These are phyloP conservation scores for Ceriops zippeliana DNA, from an alignment of 345 rosid genomes.

Conservation along the genomic window DNA sequence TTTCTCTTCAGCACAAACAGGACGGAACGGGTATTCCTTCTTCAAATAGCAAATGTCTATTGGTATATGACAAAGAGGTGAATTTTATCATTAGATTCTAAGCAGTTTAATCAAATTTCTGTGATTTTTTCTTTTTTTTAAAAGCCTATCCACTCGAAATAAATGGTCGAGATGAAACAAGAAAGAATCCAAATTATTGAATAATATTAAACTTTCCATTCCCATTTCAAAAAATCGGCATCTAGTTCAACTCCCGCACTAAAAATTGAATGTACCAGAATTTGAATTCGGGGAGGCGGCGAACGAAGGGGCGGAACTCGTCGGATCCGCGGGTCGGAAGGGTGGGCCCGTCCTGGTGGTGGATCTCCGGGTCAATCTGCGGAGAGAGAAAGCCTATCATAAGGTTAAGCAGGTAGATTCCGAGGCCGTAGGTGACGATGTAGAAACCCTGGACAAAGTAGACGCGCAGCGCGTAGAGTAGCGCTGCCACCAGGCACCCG, in stretches of 20 bases:
- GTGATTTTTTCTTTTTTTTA: too few relatives aligned
- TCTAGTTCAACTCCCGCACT: neutral
- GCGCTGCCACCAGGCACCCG: slow-evolving; percentile 42
- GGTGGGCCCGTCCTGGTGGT: slow-evolving; percentile 42
- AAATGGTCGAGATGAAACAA: too few relatives aligned
- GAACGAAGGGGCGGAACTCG: slow-evolving; percentile 90
- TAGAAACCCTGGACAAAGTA: slow-evolving; percentile 79
- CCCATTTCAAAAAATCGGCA: neutral
- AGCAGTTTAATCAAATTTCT: too few relatives aligned
- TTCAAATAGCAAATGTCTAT: too few relatives aligned
- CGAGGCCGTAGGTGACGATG: slow-evolving; percentile 82
- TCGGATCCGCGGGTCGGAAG: slow-evolving; percentile 91
- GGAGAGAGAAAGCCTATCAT: slow-evolving; percentile 90
- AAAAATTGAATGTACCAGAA: slow-evolving; percentile 51
- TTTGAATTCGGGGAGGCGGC: slow-evolving; percentile 90
- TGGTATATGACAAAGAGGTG: too few relatives aligned
- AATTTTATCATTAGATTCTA: too few relatives aligned
- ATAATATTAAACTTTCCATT: too few relatives aligned
- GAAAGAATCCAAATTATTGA: too few relatives aligned
- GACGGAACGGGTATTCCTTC: too few relatives aligned
- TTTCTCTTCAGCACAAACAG: too few relatives aligned
- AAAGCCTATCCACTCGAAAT: too few relatives aligned
- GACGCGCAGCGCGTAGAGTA: slow-evolving; percentile 69
- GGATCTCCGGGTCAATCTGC: slow-evolving; percentile 80
- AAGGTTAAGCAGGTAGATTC: slow-evolving; percentile 82